Evolutionary conservation across 352 stramenopile genomes (phyloP), one percentile per base, ranked within the genome.

Genomic region (Pythium insidiosum): DNA sequence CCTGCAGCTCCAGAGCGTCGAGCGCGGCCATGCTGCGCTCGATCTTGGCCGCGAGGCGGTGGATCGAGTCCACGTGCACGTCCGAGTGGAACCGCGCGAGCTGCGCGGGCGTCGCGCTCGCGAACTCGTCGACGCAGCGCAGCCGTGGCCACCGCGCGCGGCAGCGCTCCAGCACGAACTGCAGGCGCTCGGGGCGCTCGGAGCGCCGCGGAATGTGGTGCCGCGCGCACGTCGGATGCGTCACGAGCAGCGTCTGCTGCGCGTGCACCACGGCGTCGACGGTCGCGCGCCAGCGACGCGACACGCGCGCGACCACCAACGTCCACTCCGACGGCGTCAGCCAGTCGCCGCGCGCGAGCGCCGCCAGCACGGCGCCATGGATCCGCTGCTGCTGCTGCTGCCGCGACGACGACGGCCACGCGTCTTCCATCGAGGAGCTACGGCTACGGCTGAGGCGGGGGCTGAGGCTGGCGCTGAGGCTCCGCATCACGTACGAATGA

Each of bases 41-140:
- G 51, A 88, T 76, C 60, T 85, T 86, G 20, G 34, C 49, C 40
- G 61, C 66, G 43, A 80, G 63, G 1, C 64, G 50, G 7, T 47
- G 43, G 12, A 88, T 56, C 51, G 76, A 63, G 33, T 83, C 48
- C 13, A 88, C 58, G 56, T 86, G 73, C 19, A 72, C 45, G 9
- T 68, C 55, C 24, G 63, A 63, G 44, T 88, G 76, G 35, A 83
- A 81, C 11, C 70, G 66, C 22, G 54, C 57, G 36, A 88, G 50
- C 30, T 88, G 76, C 28, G 57, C 49, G 5, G 69, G 35, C 1
- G 66, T 78, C 9, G 71, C 76, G 7, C 47, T 13, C 22, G 66
- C 61, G 1, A 71, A 43, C 12, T 37, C 26, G 18, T 38, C 50
- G 30, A 57, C 46, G 6, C 57, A 60, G 16, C 42, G 24, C 4